phyloP scores from a whole-genome alignment of 495 filamentous ascomycete genomes.

The Neurospora intermedia region DNA sequence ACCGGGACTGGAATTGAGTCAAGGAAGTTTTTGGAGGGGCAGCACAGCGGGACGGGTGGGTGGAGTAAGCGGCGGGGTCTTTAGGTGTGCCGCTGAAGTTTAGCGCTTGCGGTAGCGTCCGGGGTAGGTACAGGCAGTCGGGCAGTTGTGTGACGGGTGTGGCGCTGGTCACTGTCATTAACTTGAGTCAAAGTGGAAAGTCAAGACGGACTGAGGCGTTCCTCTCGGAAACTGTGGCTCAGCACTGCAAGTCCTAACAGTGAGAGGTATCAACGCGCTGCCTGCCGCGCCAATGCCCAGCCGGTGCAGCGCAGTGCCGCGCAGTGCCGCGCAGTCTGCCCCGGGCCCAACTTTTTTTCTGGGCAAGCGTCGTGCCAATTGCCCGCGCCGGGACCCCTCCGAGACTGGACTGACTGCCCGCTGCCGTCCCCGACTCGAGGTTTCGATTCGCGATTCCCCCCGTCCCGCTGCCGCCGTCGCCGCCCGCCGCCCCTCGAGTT shows the following conservation, averaged over 20 bases:
- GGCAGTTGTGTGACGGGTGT: neutral
- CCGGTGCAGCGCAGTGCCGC: neutral
- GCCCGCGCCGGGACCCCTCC: neutral
- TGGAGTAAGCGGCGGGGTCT: neutral
- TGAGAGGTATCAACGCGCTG: neutral
- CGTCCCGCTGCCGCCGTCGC: neutral
- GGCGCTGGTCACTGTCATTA: neutral
- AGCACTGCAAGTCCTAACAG: neutral
- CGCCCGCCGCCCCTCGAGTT: neutral
- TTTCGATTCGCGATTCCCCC: constrained; percentile 6
- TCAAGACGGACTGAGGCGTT: neutral
- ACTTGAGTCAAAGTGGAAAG: too few relatives aligned
- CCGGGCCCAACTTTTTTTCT: constrained; percentile 20
- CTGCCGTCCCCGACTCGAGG: neutral
- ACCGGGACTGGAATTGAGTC: constrained; percentile 11
- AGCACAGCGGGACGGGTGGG: constrained; percentile 4
- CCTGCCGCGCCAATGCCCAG: neutral
- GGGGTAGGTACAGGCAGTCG: neutral
- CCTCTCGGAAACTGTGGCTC: neutral
- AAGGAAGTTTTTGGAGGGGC: constrained; percentile 24
- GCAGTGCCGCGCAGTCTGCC: neutral
- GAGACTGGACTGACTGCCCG: neutral
- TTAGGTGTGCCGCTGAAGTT: neutral
- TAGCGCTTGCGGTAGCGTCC: neutral
- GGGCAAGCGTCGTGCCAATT: neutral